Base-by-base conservation (phyloP, 768 basidiomycete genomes). In the Astraeus odoratus region DNA sequence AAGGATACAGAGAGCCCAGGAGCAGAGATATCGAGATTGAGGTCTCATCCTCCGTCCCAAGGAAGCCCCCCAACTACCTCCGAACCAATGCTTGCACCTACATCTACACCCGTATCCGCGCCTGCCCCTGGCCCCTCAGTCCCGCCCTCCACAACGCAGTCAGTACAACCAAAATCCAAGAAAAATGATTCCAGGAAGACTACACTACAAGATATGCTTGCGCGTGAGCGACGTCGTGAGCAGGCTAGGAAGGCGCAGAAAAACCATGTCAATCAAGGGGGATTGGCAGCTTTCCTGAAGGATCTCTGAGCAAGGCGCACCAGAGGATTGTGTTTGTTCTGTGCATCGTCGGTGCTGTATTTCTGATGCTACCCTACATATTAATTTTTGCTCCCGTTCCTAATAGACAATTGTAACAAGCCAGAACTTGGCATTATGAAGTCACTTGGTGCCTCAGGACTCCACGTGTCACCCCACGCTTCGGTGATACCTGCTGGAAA, bases 191-290 rank as follows among this genome's bases (percentile, higher is more conserved):
- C 43, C 3, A 60, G 51, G 44, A 78, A 78, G 59, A 76, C 73
- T 52, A 72, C 72, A 8, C 57, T 89, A 33, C 82, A 79, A 57
- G 73, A 78, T 34, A 73, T 89, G 68, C 67, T 88, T 26, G 72
- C 73, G 22, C 74, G 76, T 31, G 83, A 81, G 50, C 76, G 73
- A 53, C 68, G 75, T 56, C 66, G 67, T 40, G 68, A 66, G 52
- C 61, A 64, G 58, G 53, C 51, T 46, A 48, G 22, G 39, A 51
- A 56, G 60, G 43, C 49, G 2, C 52, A 31, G 7, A 56, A 52
- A 36, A 52, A 43, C 39, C 58, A 49, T 41, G 64, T 54, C 38
- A 53, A 51, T 13, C 53, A 47, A 3, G 66, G 59, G 22, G 73
- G 75, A 16, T 64, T 86, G 25, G 74, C 80, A 3, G 73, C 74